Base-by-base conservation (phyloP, 306 rosid species). In the Malus asiatica region DNA sequence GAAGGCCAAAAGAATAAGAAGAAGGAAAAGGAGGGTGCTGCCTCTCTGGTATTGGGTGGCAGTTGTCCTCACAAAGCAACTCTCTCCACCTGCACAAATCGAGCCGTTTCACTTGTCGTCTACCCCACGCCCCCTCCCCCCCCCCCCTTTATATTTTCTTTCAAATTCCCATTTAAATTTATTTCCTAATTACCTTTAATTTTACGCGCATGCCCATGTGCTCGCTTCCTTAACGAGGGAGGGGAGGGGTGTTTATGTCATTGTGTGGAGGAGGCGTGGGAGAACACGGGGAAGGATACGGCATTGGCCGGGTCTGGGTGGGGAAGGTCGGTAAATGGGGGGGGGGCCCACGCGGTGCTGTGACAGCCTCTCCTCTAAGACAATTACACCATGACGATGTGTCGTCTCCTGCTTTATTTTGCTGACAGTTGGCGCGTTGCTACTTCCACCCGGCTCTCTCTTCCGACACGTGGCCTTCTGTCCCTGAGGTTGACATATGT, bases 341-440 rank as follows among this genome's bases (percentile, higher is more conserved):
- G 2, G 52, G 51, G 89, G 86, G 82, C 75, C 79, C 76, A 90
- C 94, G 96, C 96, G 96, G 65, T 77, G 55, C 66, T 74, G 79
- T 82, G 89, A 87, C 90, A 77, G 71, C 58, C 78, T 86, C 82
- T 14, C n/a, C n/a, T 16, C 68, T 4, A 30, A 12, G 61, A 58
- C 84, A 22, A 25, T 52, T 19, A 48, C 53, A 25, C 55, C 55
- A 23, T 16, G 42, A 60, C 58, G 14, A 23, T 11, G 77, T 44
- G 77, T 73, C 30, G 63, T 65, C 77, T 64, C 60, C 15, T 68
- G 25, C 48, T 72, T 19, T 4, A 46, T 62, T 64, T 46, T 45
- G 48, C 67, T 65, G 32, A 46, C 40, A 62, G 46, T 45, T 29
- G 74, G 12, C 53, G 62, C 18, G 20, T 70, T 18, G 63, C 20